phyloP scores from a whole-genome alignment of 179 eudicot genomes.

The Beta lomatogona region DNA sequence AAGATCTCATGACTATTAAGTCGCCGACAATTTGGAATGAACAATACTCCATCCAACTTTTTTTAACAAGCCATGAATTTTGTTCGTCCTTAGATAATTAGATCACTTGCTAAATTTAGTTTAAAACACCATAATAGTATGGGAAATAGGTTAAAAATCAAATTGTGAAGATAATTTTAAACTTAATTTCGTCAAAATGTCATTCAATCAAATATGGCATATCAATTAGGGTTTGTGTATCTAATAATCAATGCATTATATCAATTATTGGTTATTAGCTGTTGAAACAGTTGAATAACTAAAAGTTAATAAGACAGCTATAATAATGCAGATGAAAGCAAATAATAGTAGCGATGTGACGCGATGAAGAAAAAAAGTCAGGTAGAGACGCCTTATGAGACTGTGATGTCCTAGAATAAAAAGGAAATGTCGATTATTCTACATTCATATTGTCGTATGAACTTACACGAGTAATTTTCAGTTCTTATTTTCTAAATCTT shows the following conservation, averaged over 20 bases:
- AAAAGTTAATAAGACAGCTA: background rate
- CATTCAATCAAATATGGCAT: no score
- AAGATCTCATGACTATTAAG: no score
- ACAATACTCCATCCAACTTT: no score
- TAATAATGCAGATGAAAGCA: background rate
- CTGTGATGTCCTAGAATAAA: background rate
- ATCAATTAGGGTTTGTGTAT: background rate
- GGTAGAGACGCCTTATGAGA: background rate
- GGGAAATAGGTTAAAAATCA: no score
- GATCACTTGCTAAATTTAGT: no score
- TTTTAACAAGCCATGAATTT: no score
- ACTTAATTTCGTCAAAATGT: no score
- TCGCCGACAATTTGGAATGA: background rate
- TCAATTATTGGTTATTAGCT: background rate
- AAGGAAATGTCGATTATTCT: background rate
- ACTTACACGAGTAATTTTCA: background rate
- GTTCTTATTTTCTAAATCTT: background rate
- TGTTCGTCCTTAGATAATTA: no score
- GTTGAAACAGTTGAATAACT: background rate
- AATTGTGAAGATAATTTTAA: no score
- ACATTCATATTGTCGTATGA: background rate
- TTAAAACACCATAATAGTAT: no score
- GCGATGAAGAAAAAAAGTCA: background rate
- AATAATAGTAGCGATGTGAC: background rate
- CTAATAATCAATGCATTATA: background rate